A percentile compares a stretch with the other conserved stretches of the same genome.
phyloP scores from a whole-genome alignment of 202 grass and related monocot species.

The Musa balbisiana region DNA sequence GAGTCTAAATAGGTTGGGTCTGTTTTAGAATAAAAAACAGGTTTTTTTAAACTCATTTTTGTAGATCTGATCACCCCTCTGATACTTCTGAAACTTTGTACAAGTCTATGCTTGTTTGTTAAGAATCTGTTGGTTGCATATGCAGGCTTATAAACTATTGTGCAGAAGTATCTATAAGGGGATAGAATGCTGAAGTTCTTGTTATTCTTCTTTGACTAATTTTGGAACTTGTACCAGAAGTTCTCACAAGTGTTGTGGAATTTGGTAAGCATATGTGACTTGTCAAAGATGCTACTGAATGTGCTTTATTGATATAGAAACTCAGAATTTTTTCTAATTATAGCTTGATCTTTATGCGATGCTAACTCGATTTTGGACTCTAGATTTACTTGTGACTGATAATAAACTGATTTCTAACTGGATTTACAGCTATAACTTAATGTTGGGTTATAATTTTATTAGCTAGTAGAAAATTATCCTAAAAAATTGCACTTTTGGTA shows the following conservation, averaged over 20 bases:
- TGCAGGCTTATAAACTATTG: slow-evolving; percentile 3
- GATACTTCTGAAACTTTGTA: no score
- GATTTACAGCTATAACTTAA: no score
- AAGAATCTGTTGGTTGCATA: not conserved
- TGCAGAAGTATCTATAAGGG: not conserved
- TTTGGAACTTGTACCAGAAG: not conserved
- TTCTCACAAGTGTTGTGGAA: not conserved
- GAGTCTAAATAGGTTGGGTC: no score
- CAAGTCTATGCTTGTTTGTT: not conserved
- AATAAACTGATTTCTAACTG: no score
- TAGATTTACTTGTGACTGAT: not conserved
- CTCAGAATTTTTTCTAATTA: not conserved
- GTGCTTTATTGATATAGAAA: not conserved
- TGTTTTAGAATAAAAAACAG: no score
- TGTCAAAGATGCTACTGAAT: not conserved
- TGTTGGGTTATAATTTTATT: no score
- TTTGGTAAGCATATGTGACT: not conserved
- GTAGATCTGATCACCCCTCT: no score
- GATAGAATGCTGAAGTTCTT: no score
- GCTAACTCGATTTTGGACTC: not conserved
- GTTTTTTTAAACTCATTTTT: no score
- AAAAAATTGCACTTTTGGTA: no score
- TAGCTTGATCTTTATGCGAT: not conserved
- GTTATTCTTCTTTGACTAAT: not conserved
- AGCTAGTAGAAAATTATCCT: no score